Evolutionary conservation across 768 basidiomycete species (phyloP).

Genomic region (Infundibulicybe gibba): DNA sequence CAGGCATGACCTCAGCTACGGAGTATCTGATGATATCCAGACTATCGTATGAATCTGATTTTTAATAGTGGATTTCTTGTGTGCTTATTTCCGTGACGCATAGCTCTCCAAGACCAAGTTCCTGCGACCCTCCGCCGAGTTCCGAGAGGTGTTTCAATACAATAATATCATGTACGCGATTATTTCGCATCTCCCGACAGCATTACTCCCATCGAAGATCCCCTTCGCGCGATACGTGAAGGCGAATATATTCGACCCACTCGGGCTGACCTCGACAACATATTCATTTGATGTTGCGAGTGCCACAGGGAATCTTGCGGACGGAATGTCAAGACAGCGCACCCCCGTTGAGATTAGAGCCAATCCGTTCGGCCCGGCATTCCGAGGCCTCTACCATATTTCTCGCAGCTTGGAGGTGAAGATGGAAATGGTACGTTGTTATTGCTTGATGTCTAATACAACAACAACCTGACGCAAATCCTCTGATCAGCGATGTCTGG

Average conservation of each 20-base stretch:
- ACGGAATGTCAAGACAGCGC: conserved; percentile 13
- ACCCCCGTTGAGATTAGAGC: neutral
- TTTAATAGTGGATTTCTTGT: neutral
- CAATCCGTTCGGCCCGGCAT: conserved; percentile 9
- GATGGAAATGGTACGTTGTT: conserved; percentile 18
- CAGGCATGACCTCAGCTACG: conserved; percentile 14
- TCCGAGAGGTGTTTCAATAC: conserved; percentile 22
- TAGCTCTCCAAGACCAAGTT: conserved; percentile 12
- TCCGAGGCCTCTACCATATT: conserved; percentile 12
- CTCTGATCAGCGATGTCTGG: conserved; percentile 12
- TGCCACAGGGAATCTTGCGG: conserved; percentile 18
- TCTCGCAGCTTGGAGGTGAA: conserved; percentile 13
- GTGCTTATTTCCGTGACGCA: neutral
- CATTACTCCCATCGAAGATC: conserved; percentile 9
- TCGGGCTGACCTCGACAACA: conserved; percentile 21
- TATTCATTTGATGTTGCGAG: conserved; percentile 21
- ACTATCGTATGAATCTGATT: conserved; percentile 1
- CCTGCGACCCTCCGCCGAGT: conserved; percentile 17
- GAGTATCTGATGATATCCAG: conserved; percentile 5
- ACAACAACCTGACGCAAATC: too few relatives aligned
- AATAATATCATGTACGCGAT: conserved; percentile 21
- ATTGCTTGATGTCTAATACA: too few relatives aligned
- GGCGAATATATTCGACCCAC: conserved; percentile 20
- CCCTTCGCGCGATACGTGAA: conserved; percentile 20
- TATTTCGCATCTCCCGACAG: conserved; percentile 16